A percentile compares a stretch with the other conserved stretches of the same genome.
Conservation (phyloP, 2,329 filamentous ascomycete species). For the Aschersonia sp. region DNA sequence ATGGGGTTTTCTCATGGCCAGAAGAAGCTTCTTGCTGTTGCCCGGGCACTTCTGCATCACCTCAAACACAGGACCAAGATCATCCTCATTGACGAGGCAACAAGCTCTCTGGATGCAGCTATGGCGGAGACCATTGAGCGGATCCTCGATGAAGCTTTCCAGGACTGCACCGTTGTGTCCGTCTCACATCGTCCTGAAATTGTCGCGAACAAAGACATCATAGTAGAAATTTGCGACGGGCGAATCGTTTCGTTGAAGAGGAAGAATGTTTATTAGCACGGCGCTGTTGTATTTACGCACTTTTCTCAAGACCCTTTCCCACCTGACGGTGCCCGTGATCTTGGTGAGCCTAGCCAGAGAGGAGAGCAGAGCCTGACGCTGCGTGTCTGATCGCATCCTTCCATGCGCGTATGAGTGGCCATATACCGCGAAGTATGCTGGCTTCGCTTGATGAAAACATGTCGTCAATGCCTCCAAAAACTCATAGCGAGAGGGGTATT, state of each 20-base stretch:
- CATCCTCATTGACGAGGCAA: constrained; percentile 5
- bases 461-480: too few relatives aligned
- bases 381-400: too few relatives aligned
- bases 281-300: too few relatives aligned
- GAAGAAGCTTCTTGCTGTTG: constrained; percentile 7
- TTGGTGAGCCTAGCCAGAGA: too few relatives aligned
- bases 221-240: not conserved
- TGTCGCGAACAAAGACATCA: not conserved
- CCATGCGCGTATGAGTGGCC: too few relatives aligned
- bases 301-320: too few relatives aligned
- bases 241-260: not conserved
- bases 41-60: constrained; percentile 4
- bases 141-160: not conserved
- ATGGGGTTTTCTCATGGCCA: constrained; percentile 7
- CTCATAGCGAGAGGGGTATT: too few relatives aligned
- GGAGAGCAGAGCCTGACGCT: too few relatives aligned
- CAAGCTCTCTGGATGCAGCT: constrained; percentile 4
- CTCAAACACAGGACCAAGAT: not conserved
- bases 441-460: too few relatives aligned
- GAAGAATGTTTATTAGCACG: too few relatives aligned
- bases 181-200: not conserved
- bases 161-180: not conserved
- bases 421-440: too few relatives aligned
- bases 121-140: constrained; percentile 1
- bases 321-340: too few relatives aligned